A percentile compares a stretch with the other conserved stretches of the same genome.
These are phyloP conservation scores for Globisporangium radiosum DNA, from an alignment of 352 stramenopile genomes.

Conservation along the genomic window DNA sequence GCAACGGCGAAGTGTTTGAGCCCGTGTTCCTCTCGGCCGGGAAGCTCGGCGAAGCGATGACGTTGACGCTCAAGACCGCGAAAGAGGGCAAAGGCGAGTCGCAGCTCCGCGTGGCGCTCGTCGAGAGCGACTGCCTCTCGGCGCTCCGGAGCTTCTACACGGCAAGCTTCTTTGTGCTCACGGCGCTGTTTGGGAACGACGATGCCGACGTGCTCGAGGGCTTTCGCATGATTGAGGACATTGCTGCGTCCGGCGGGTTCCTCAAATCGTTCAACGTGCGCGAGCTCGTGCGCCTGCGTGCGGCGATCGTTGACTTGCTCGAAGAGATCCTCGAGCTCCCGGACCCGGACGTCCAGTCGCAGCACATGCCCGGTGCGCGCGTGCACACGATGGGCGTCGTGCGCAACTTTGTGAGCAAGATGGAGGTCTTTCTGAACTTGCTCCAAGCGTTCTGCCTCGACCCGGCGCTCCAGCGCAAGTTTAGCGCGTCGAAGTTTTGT, in stretches of 20 bases:
- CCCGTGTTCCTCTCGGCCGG: conserved; percentile 81
- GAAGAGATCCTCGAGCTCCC: conserved; percentile 79
- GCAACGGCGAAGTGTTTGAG: conserved; percentile 81
- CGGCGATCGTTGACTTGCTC: conserved; percentile 61
- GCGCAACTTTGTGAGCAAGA: conserved; percentile 86
- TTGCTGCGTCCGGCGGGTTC: conserved; percentile 55
- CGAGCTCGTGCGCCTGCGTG: conserved; percentile 52
- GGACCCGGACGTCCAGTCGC: conserved; percentile 64
- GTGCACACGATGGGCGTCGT: conserved; percentile 81
- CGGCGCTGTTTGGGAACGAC: conserved; percentile 64
- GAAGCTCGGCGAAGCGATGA: conserved; percentile 74
- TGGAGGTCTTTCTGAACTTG: conserved; percentile 64
- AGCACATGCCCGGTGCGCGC: conserved; percentile 51
- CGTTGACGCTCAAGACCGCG: conserved; percentile 51
- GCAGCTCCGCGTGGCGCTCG: conserved; percentile 65
- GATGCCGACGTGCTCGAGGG: conserved; percentile 76
- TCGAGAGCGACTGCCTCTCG: conserved; percentile 77
- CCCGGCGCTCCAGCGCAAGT: conserved; percentile 57
- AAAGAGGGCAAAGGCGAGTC: conserved; percentile 81
- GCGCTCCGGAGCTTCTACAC: conserved; percentile 82
- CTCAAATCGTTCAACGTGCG: conserved; percentile 73
- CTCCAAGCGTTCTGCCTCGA: conserved; percentile 69
- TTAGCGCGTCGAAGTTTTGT: conserved; percentile 73
- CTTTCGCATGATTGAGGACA: conserved; percentile 73
- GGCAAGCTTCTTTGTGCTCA: conserved; percentile 69